Base-by-base conservation (phyloP, 2,329 filamentous ascomycete genomes). In the Talaromyces sp. region DNA sequence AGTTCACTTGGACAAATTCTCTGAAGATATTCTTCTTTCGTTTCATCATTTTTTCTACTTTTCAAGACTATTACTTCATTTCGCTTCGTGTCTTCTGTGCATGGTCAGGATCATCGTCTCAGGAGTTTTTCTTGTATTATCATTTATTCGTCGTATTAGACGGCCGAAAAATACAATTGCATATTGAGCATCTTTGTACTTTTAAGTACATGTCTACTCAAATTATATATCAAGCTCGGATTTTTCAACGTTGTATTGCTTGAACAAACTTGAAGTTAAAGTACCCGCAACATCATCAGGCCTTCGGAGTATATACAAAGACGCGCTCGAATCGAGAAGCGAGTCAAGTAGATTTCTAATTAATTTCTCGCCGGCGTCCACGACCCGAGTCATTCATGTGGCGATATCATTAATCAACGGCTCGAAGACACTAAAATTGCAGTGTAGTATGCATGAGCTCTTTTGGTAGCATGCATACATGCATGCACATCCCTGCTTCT, bases 121-220 rank as follows among this genome's bases (percentile, higher is more conserved):
- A 31, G 27, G 56, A 59, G 56, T 19, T 39, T 45, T 35, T 11
- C 35, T 50, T 45, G 56, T 59, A 59, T 59, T 45, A 59, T 59
- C 16, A 27, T 45, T 43, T 31, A 45, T n/a, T n/a, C 37, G 37
- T 59, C 56, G 9, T 22, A 31, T 16, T n/a, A 3, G 37, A 59
- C 39, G 41, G 31, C 24, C 11, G 27, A 43, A 33, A 43, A 27
- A 33, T 10, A 50, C 19, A 35, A 19, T 56, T 56, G 39, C 50
- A 33, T 33, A 37, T 62, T 33, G 8, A 22, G 16, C 31, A 33
- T 35, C 31, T 37, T 24, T 22, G 5, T 24, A 19, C 7, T 24
- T 35, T 56, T 2, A 3, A 9, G 9, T 4, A 1, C 50, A 1
- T 7, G 27, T 31, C 27, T 35, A 10, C 11, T 22, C 9, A n/a